phyloP scores from a whole-genome alignment of 352 stramenopile genomes.

The Globisporangium radiosum region DNA sequence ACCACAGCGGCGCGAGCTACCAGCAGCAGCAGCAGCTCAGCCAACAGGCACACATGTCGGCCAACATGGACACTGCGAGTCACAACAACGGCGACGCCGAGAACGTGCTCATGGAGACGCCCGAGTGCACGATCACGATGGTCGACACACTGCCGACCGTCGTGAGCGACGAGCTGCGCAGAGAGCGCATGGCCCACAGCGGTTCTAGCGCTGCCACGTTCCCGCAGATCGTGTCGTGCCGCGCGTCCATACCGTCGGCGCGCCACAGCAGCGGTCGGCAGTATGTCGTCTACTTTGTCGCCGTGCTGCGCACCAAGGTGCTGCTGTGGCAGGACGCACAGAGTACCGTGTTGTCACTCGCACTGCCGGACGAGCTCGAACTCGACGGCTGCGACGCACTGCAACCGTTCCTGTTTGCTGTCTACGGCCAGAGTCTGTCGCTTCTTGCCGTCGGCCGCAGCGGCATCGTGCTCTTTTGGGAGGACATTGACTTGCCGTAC shows the following conservation, averaged over 20 bases:
- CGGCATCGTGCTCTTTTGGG: conserved; percentile 74
- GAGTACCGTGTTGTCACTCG: conserved; percentile 35
- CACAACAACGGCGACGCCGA: conserved; percentile 8
- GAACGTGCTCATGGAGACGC: conserved; percentile 47
- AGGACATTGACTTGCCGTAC: conserved; percentile 74
- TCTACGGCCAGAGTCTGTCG: conserved; percentile 59
- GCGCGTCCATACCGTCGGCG: conserved; percentile 34
- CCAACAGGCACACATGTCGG: neutral
- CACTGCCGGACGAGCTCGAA: conserved; percentile 55
- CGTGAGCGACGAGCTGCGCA: conserved; percentile 43
- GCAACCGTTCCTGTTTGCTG: conserved; percentile 57
- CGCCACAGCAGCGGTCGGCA: conserved; percentile 43
- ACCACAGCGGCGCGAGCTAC: neutral
- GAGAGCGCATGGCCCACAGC: conserved; percentile 16
- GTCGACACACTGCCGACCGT: conserved; percentile 28
- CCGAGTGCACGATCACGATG: conserved; percentile 43
- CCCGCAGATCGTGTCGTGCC: conserved; percentile 24
- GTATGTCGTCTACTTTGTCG: conserved; percentile 49
- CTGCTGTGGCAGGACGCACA: conserved; percentile 54
- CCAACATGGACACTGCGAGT: neutral
- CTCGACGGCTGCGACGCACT: conserved; percentile 39
- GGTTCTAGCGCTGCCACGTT: conserved; percentile 8
- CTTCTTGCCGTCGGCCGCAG: conserved; percentile 60
- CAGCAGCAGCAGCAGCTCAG: neutral
- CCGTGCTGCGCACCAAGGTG: conserved; percentile 47